These are phyloP conservation scores for Ambrosia trifida DNA, from an alignment of 129 eudicot species.

Conservation along the genomic window DNA sequence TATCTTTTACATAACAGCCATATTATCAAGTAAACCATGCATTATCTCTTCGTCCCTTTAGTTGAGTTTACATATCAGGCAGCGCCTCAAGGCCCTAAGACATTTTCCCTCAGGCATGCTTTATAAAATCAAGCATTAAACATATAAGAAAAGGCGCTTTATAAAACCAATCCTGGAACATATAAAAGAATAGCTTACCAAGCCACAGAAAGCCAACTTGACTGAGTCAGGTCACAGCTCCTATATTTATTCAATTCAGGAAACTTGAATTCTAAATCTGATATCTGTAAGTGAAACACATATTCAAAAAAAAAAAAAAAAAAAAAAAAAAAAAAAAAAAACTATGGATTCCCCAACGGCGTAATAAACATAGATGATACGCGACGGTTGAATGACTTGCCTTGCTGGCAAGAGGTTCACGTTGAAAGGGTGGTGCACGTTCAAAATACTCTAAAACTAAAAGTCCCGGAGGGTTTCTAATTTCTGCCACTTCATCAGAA, in stretches of 20 bases:
- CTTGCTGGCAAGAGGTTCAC: constrained; percentile 83
- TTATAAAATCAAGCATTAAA: not conserved
- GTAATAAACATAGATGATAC: not conserved
- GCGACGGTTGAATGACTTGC: constrained; percentile 36
- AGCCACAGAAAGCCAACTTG: constrained; percentile 96
- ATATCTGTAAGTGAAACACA: constrained; percentile 50
- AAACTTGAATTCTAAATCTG: constrained; percentile 55
- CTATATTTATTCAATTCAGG: constrained; percentile 61
- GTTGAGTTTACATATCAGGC: too few species aligned
- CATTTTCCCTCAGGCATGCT: too few species aligned
- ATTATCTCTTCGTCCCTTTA: too few species aligned
- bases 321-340: too few species aligned
- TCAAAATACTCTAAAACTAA: constrained; percentile 73
- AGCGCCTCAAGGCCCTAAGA: too few species aligned
- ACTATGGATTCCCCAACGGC: not conserved
- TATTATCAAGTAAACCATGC: too few species aligned
- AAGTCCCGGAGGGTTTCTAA: constrained; percentile 67
- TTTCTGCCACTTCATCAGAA: constrained; percentile 45
- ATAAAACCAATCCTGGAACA: not conserved
- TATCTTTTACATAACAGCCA: too few species aligned
- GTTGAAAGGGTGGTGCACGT: constrained; percentile 60
- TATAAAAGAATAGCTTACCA: constrained; percentile 50
- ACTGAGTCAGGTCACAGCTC: constrained; percentile 81
- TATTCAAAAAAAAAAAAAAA: not conserved
- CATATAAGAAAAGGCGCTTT: not conserved